Conservation (phyloP, 1,284 basidiomycete genomes). For the Cryptococcus neoformans region DNA sequence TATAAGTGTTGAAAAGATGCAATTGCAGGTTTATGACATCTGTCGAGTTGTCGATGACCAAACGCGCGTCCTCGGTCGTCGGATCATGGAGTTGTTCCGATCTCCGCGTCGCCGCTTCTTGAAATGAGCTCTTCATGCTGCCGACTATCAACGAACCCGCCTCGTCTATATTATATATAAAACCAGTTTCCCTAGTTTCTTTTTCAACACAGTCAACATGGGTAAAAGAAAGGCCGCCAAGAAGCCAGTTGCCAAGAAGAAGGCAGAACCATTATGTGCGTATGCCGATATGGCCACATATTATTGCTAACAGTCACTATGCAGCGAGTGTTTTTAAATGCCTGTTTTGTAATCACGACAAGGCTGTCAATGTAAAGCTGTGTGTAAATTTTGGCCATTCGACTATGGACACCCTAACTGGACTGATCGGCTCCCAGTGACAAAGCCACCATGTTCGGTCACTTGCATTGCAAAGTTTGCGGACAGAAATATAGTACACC, state of each 20-base stretch:
- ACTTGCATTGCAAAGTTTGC: slow-evolving; percentile 41
- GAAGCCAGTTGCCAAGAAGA: slow-evolving; percentile 38
- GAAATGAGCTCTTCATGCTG: neutral
- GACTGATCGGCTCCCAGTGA: slow-evolving; percentile 24
- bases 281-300: neutral
- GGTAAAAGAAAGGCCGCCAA: slow-evolving; percentile 48
- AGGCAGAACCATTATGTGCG: slow-evolving; percentile 35
- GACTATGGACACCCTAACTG: neutral
- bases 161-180: too few species aligned
- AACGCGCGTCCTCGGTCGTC: slow-evolving; percentile 6
- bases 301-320: too few species aligned
- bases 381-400: slow-evolving; percentile 9
- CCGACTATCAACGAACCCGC: too few species aligned
- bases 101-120: neutral
- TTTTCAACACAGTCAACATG: slow-evolving; percentile 20
- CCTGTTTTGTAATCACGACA: slow-evolving; percentile 47
- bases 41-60: neutral
- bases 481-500: slow-evolving; percentile 38
- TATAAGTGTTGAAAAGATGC: neutral
- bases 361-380: slow-evolving; percentile 42
- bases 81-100: slow-evolving; percentile 7
- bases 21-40: neutral
- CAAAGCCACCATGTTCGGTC: slow-evolving; percentile 38
- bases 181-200: neutral
- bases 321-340: slow-evolving; percentile 36